Base-by-base conservation (phyloP, 805 yeast genomes). In the Metschnikowia gruessii region DNA sequence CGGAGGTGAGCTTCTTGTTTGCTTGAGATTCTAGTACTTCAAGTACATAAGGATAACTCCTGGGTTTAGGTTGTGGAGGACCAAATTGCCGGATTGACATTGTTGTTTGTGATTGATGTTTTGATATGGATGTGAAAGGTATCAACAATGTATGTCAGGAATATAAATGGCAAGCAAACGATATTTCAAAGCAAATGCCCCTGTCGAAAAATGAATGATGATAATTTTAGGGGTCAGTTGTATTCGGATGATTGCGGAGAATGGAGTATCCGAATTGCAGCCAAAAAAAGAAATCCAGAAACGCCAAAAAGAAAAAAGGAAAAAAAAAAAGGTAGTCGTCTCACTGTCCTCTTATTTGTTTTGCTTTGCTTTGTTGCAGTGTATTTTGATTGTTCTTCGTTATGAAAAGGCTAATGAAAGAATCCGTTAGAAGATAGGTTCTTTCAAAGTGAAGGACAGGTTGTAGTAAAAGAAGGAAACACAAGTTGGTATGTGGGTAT, bases 1-100 rank as follows among this genome's bases (percentile, higher is more conserved):
- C 83, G 22, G 62, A 56, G 9, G 64, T 60, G 38, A 76, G 63
- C 41, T 62, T 63, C 38, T 65, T 65, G 58, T 79, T 77, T 36
- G 74, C 69, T 50, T 63, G 71, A 13, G 70, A 63, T 57, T 79
- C 84, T 37, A 75, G 61, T 10, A 68, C 62, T 54, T 79, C 83
- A 31, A 79, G 64, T 54, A 62, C 64, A 18, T 70, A 49, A n/a
- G 72, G 64, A 57, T 77, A 76, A 5, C 69, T 61, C 43, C 64
- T 56, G 1, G 66, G 60, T 43, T 58, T 61, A 34, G 60, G 52
- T 30, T 53, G 59, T 15, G 62, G 47, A 5, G 75, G 74, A 17
- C 56, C 57, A 37, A 47, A 50, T n/a, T 47, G 44, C 43, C 43
- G 42, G 21, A 54, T 33, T 35, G 48, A 31, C 53, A 48, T 42